These are phyloP conservation scores for Thraustochytrium striatum DNA, from an alignment of 352 stramenopile species.

Conservation along the genomic window DNA sequence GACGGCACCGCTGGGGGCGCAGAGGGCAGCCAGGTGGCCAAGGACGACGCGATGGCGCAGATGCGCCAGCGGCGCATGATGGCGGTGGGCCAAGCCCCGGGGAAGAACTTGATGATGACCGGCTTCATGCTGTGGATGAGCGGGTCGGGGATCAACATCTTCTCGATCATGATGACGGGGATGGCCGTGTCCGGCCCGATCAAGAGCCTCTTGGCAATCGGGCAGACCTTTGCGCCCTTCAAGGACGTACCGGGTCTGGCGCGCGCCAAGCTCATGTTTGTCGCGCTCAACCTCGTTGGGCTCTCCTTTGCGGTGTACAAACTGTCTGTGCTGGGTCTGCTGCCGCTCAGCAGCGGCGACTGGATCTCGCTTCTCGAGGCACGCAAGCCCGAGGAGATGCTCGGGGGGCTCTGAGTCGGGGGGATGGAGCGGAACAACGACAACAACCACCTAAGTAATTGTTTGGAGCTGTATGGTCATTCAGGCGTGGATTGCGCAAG, in stretches of 20 bases:
- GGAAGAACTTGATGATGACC: conserved; percentile 85
- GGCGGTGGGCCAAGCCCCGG: conserved; percentile 78
- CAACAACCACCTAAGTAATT: neutral
- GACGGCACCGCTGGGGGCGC: neutral
- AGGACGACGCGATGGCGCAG: neutral
- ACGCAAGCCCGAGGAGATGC: neutral
- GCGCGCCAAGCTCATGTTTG: conserved; percentile 79
- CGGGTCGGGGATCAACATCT: conserved; percentile 87
- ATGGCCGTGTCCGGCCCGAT: conserved; percentile 85
- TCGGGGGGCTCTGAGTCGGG: neutral
- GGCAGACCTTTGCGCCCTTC: conserved; percentile 23
- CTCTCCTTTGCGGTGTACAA: conserved; percentile 83
- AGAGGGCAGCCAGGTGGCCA: neutral
- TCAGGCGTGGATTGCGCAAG: neutral
- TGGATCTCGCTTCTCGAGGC: conserved; percentile 75
- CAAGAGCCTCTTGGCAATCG: conserved; percentile 79
- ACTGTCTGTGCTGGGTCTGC: conserved; percentile 79
- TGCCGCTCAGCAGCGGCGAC: conserved; percentile 82
- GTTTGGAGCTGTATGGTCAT: neutral
- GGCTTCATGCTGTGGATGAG: conserved; percentile 94
- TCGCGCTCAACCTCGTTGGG: conserved; percentile 75
- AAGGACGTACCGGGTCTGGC: conserved; percentile 64
- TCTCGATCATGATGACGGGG: conserved; percentile 87
- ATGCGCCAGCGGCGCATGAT: conserved; percentile 56
- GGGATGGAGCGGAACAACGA: neutral